Base-by-base conservation (phyloP, 139 green algal species). In the Coelastrella sp. region DNA sequence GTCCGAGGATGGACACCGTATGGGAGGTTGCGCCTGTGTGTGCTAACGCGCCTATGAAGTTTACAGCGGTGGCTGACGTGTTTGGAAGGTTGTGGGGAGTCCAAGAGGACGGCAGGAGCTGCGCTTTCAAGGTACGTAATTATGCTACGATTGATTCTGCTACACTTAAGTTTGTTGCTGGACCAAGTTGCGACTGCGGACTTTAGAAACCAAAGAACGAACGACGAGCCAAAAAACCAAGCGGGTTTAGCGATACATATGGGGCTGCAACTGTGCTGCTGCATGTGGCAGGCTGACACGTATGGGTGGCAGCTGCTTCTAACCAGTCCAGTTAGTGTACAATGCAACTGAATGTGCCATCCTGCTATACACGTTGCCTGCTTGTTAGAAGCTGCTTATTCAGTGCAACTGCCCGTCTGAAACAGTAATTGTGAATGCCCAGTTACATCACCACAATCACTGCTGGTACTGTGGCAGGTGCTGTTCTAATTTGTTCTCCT, bases 51-150 rank as follows among this genome's bases (percentile, higher is more conserved):
- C 32, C 74, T 4, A 58, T 60, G 2, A 60, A 61, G 4, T 80
- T 60, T 20, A 80, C 23, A 17, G 23, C 74, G 17, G 74, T 80
- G 5, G 11, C 23, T 57, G 74, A 80, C 5, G 23, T 17, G 23
- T 80, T 80, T 57, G 74, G 74, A 20, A 80, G 74, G 74, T 58
- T 59, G 23, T 80, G 74, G 74, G 74, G 74, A 57, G 23, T 14
- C 6, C 22, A 59, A 20, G 74, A 58, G 14, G 32, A 80, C 22
- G 23, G 74, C 32, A 80, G 74, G 23, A 60, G 74, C 74, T 59
- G 74, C 22, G 68, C 68, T 76, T 76, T 32, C 68, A 76, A 76
- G 68, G 68, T 76, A 22, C 7, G 68, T 10, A 11, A 78, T 11
- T 7, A 78, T 47, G 32, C 32, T 47, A 1, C 32, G 32, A 47